Conservation (phyloP, 352 stramenopile genomes). For the Globisporangium nagaii region DNA sequence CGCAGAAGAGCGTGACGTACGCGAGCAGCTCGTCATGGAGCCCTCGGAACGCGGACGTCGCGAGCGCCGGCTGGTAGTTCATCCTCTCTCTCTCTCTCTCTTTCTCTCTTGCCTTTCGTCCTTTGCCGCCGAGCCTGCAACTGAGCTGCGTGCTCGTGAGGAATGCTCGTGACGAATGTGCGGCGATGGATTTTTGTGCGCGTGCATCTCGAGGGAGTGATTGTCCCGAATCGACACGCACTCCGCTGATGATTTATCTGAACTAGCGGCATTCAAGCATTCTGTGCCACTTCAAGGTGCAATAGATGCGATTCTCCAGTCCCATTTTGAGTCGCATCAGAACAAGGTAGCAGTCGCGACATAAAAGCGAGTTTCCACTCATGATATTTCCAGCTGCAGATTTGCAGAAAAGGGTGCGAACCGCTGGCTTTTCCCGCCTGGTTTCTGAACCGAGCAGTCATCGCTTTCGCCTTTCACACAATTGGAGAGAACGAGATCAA, state of each 20-base stretch:
- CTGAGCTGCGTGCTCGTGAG: background rate
- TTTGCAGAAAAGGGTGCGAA: background rate
- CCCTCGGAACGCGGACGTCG: slow-evolving; percentile 40
- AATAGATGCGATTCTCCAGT: no score
- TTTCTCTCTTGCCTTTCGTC: background rate
- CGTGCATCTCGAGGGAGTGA: background rate
- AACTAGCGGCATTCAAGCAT: background rate
- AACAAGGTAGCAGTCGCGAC: background rate
- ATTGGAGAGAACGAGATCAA: no score
- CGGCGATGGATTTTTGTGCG: background rate
- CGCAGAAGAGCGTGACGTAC: slow-evolving; percentile 74
- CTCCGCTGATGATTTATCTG: background rate
- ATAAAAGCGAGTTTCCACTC: background rate
- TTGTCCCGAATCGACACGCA: background rate
- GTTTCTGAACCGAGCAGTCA: background rate
- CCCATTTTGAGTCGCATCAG: background rate
- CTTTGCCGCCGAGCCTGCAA: background rate
- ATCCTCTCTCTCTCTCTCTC: slow-evolving; percentile 12
- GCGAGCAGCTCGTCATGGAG: slow-evolving; percentile 77
- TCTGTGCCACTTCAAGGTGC: background rate
- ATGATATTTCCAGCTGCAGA: background rate
- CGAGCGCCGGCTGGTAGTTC: slow-evolving; percentile 54
- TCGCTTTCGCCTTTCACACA: no score
- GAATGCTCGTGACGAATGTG: no score
- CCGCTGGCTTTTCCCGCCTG: background rate